Evolutionary conservation across 169 alveolate genomes (phyloP).

Genomic region (Plasmodium vinckei): DNA sequence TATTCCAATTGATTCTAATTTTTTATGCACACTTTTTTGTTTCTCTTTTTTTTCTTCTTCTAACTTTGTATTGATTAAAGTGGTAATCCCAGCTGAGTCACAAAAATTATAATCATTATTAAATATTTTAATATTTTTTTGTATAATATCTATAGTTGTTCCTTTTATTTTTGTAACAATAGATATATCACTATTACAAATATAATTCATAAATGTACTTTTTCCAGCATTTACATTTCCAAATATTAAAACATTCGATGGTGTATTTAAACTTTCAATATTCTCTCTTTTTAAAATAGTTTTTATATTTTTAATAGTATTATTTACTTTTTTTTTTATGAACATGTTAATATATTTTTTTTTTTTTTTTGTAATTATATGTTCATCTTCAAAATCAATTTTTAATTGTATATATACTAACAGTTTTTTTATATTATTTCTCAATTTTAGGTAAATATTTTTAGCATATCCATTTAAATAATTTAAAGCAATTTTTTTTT

Average conservation of each 20-base stretch:
- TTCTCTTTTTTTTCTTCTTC: neutral
- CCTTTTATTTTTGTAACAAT: constrained; percentile 84
- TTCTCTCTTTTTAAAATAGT: constrained; percentile 39
- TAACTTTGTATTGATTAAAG: no score
- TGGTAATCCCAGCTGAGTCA: constrained; percentile 83
- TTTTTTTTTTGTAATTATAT: constrained; percentile 7
- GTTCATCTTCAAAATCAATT: constrained; percentile 58
- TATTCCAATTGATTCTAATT: constrained; percentile 36
- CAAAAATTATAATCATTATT: constrained; percentile 73
- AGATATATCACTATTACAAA: constrained; percentile 77
- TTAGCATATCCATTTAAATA: constrained; percentile 54
- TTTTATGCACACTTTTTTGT: constrained; percentile 7
- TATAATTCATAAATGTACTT: constrained; percentile 80
- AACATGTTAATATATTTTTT: neutral
- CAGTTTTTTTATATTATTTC: constrained; percentile 8
- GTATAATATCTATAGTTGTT: constrained; percentile 82
- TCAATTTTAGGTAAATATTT: constrained; percentile 12
- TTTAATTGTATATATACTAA: constrained; percentile 34
- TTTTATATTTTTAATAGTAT: constrained; percentile 19
- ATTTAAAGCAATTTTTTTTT: constrained; percentile 54
- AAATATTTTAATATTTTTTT: constrained; percentile 59
- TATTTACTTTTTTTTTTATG: neutral
- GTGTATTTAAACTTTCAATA: constrained; percentile 56
- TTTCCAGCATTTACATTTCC: constrained; percentile 87
- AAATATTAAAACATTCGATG: constrained; percentile 69